Percentiles rank a stretch among this genome's conserved stretches.
phyloP scores from a whole-genome alignment of 306 rosid genomes.

The Vicia villosa region DNA sequence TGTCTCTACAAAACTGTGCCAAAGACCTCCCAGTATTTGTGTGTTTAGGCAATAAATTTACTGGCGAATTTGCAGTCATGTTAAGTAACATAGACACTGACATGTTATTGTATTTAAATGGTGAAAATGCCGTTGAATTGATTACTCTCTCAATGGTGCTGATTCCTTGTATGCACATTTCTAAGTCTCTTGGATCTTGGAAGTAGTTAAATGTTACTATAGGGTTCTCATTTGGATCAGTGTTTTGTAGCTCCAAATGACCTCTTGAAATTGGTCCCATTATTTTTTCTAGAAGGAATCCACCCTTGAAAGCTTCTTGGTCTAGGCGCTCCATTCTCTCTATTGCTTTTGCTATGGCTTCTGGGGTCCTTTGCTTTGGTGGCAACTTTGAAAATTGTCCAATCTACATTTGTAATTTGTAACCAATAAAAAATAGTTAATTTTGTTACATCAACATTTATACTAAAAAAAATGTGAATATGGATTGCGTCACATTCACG shows the following conservation, averaged over 20 bases:
- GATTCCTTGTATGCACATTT: slow-evolving; percentile 67
- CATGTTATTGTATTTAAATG: slow-evolving; percentile 41
- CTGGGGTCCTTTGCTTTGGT: slow-evolving; percentile 52
- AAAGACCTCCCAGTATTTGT: slow-evolving; percentile 47
- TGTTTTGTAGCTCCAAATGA: slow-evolving; percentile 59
- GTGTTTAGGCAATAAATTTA: slow-evolving; percentile 65
- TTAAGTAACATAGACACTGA: slow-evolving; percentile 45
- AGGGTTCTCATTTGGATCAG: slow-evolving; percentile 67
- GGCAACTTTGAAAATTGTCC: slow-evolving; percentile 43
- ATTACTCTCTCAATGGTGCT: slow-evolving; percentile 47
- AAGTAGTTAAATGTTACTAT: slow-evolving; percentile 73
- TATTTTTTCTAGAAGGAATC: slow-evolving; percentile 69
- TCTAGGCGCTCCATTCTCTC: slow-evolving; percentile 45
- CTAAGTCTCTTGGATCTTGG: slow-evolving; percentile 58
- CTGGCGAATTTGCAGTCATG: slow-evolving; percentile 53
- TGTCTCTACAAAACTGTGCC: slow-evolving; percentile 70
- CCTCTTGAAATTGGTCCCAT: slow-evolving; percentile 72
- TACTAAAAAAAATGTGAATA: background rate
- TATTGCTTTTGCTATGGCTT: slow-evolving; percentile 58
- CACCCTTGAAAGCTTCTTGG: slow-evolving; percentile 56
- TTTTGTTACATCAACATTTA: background rate
- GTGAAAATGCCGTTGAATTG: slow-evolving; percentile 56
- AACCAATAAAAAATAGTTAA: too few species aligned
- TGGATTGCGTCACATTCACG: background rate
- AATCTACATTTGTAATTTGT: slow-evolving; percentile 34